Percentiles rank a stretch among this genome's conserved stretches.
phyloP scores from a whole-genome alignment of 208 protist species.

The Leptomonas seymouri region DNA sequence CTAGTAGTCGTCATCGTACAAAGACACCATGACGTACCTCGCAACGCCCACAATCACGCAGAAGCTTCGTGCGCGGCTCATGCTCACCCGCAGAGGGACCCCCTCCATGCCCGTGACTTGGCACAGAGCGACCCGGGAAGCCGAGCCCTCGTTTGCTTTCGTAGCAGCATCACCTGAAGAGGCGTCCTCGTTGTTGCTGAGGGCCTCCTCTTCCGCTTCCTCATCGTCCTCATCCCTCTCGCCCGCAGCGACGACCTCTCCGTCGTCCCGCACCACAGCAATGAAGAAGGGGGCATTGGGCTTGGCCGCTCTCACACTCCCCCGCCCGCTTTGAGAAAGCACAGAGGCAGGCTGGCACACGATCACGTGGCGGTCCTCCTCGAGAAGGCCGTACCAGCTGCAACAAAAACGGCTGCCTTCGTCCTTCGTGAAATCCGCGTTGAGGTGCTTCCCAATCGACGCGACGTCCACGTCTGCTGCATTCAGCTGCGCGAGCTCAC shows the following conservation, averaged over 20 bases:
- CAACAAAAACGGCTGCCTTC: slow-evolving; percentile 1
- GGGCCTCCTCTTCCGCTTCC: slow-evolving; percentile 3
- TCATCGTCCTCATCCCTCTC: slow-evolving; percentile 28
- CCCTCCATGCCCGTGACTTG: slow-evolving; percentile 56
- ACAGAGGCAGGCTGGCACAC: slow-evolving; percentile 24
- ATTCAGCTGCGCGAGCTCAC: not conserved
- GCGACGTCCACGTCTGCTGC: slow-evolving; percentile 8
- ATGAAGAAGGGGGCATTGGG: slow-evolving; percentile 37
- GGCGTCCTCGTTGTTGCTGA: not conserved
- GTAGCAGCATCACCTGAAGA: not conserved
- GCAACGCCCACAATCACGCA: slow-evolving; percentile 59
- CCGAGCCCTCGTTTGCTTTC: not conserved
- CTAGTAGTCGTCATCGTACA: slow-evolving; percentile 56
- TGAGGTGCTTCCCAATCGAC: slow-evolving; percentile 8
- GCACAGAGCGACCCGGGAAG: slow-evolving; percentile 15
- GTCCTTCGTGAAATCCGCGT: slow-evolving; percentile 9
- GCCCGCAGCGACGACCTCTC: slow-evolving; percentile 24
- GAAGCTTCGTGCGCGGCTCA: slow-evolving; percentile 70
- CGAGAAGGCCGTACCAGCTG: slow-evolving; percentile 46
- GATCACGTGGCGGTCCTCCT: slow-evolving; percentile 49
- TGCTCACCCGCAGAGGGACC: slow-evolving; percentile 47
- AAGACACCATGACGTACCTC: slow-evolving; percentile 72
- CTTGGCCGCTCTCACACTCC: not conserved
- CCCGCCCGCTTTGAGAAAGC: not conserved
- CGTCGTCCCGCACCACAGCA: slow-evolving; percentile 45